Conservation (phyloP, 208 protist species). For the Leishmania mexicana region DNA sequence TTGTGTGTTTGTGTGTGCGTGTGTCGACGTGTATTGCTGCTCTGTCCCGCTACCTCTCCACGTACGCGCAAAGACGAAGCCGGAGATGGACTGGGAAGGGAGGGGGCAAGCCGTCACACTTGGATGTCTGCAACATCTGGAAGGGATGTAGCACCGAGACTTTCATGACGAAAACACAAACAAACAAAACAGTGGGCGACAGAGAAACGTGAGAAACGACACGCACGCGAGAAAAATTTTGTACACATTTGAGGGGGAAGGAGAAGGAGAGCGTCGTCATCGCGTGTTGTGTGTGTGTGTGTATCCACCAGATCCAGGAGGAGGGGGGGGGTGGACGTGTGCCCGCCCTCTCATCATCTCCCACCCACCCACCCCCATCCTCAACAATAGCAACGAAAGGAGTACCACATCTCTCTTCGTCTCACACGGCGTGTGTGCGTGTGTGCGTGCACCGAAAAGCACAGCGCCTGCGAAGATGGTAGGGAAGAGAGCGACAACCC, state of each 20-base stretch:
- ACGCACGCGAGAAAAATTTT: background rate
- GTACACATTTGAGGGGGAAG: too few relatives aligned
- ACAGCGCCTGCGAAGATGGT: background rate
- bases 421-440: background rate
- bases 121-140: background rate
- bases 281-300: too few relatives aligned
- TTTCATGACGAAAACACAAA: background rate
- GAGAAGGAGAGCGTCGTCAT: too few relatives aligned
- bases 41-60: background rate
- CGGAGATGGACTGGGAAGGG: background rate
- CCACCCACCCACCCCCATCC: background rate
- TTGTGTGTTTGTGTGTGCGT: background rate
- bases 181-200: background rate
- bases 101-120: background rate
- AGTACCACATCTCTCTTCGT: background rate
- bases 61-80: background rate
- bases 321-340: too few relatives aligned
- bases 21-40: background rate
- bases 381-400: too few relatives aligned
- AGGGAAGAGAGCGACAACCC: background rate
- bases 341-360: too few relatives aligned
- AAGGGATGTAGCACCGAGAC: background rate
- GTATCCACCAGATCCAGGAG: too few relatives aligned
- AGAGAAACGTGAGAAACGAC: background rate
- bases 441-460: background rate